A percentile compares a stretch with the other conserved stretches of the same genome.
phyloP scores from a whole-genome alignment of 345 rosid genomes.

The Populus tremula region DNA sequence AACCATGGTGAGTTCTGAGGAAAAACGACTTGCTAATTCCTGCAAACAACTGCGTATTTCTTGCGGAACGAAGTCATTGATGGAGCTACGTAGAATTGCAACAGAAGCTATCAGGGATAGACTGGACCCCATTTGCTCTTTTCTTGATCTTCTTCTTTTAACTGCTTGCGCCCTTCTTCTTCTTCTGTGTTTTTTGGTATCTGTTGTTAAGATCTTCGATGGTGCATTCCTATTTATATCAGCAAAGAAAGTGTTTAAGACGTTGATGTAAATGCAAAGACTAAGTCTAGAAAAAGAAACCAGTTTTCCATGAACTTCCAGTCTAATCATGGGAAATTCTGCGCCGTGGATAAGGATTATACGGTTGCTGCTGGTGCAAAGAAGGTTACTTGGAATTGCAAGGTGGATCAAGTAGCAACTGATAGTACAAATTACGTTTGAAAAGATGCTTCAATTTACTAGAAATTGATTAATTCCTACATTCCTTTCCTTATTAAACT shows the following conservation, averaged over 20 bases:
- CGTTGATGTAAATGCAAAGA: neutral
- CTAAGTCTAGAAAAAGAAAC: neutral
- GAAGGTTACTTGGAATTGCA: neutral
- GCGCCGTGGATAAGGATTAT: neutral
- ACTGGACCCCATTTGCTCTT: slow-evolving; percentile 16
- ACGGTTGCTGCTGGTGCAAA: neutral
- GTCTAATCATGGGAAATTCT: neutral
- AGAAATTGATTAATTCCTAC: neutral
- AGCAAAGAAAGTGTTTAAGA: neutral
- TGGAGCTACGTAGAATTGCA: slow-evolving; percentile 33
- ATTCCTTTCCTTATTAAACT: neutral
- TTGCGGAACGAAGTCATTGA: slow-evolving; percentile 31
- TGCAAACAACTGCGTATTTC: slow-evolving; percentile 25
- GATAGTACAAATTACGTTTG: no score
- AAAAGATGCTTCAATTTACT: neutral
- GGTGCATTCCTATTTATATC: neutral
- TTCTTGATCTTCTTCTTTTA: neutral
- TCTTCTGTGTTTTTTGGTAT: neutral
- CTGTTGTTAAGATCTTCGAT: neutral
- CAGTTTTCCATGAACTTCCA: no score
- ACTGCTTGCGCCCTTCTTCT: neutral
- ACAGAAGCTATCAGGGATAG: slow-evolving; percentile 34
- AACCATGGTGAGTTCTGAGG: slow-evolving; percentile 28
- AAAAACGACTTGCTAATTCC: slow-evolving; percentile 28
- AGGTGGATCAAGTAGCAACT: neutral